phyloP scores from a whole-genome alignment of 352 stramenopile species.

The Pythium apleroticum region DNA sequence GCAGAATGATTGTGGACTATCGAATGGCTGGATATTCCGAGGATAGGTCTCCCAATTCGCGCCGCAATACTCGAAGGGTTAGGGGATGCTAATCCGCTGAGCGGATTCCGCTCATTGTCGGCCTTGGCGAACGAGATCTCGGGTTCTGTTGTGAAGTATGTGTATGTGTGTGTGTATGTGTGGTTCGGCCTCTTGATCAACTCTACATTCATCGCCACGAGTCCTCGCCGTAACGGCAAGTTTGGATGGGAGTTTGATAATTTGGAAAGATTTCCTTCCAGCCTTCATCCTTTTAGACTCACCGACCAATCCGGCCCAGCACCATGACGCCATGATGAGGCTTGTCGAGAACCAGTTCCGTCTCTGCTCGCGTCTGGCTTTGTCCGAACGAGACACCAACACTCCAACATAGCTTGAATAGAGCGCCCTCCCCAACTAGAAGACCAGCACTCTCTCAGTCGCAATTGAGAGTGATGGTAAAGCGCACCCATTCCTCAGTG shows the following conservation, averaged over 20 bases:
- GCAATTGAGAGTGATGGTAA: conserved; percentile 2
- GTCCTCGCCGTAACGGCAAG: too few species aligned
- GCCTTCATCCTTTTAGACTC: too few species aligned
- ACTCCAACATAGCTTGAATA: neutral
- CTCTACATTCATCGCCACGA: too few species aligned
- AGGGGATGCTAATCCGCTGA: neutral
- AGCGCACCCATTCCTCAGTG: conserved; percentile 1
- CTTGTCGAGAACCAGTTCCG: neutral
- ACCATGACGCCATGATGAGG: too few species aligned
- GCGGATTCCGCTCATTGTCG: neutral
- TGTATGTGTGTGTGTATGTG: too few species aligned
- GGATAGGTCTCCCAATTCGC: neutral
- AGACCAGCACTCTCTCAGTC: neutral
- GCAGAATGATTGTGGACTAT: neutral
- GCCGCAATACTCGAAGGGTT: neutral
- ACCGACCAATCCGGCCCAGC: too few species aligned
- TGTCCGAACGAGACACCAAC: conserved; percentile 2
- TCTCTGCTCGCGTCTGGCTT: neutral
- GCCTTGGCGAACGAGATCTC: too few species aligned
- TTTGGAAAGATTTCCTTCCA: too few species aligned
- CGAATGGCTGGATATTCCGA: neutral
- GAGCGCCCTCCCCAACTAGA: neutral
- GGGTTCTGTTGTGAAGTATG: too few species aligned
- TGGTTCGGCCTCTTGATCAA: too few species aligned
- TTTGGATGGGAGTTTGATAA: too few species aligned